phyloP scores from a whole-genome alignment of 441 rosid species.

The Eutrema salsugineum region DNA sequence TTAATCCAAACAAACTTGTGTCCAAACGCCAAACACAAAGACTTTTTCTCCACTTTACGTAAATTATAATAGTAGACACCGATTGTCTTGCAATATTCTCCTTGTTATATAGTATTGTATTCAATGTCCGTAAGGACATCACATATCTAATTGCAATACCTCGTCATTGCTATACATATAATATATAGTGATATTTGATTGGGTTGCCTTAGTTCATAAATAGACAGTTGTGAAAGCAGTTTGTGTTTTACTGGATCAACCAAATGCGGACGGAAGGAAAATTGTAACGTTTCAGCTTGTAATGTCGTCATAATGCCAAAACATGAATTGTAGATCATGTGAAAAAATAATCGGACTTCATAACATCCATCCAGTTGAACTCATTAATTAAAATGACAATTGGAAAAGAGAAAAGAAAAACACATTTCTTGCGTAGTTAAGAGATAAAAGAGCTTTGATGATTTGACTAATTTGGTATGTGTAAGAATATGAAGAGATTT shows the following conservation, averaged over 20 bases:
- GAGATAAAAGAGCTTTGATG: too few species aligned
- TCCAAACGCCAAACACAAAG: background rate
- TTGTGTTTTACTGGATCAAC: conserved; percentile 8
- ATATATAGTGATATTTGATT: background rate
- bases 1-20: background rate
- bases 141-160: background rate
- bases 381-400: too few species aligned
- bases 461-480: too few species aligned
- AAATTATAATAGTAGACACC: background rate
- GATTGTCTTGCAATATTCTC: background rate
- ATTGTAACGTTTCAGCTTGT: conserved; percentile 16
- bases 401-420: too few species aligned
- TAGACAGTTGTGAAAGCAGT: conserved; percentile 1
- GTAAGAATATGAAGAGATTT: too few species aligned
- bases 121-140: background rate
- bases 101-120: background rate
- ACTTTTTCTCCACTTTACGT: background rate
- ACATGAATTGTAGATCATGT: too few species aligned
- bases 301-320: background rate
- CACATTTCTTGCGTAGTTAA: too few species aligned
- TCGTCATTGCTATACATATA: background rate
- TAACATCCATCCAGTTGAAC: too few species aligned
- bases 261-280: conserved; percentile 17
- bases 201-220: background rate
- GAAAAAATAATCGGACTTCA: too few species aligned